phyloP scores from a whole-genome alignment of 1,284 basidiomycete genomes.

The Hypsizygus ulmarius region DNA sequence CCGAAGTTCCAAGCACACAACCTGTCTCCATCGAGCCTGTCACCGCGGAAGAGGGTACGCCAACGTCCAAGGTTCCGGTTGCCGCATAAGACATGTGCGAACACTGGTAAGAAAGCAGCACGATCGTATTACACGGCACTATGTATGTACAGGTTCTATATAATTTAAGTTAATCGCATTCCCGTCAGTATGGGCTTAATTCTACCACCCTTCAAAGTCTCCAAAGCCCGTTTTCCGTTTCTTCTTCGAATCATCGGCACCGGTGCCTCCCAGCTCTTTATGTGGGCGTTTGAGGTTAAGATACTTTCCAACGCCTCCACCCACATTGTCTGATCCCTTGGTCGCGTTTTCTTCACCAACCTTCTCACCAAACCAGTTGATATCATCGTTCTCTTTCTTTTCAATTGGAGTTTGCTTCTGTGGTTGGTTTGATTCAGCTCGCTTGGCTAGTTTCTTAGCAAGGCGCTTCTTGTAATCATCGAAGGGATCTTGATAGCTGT shows the following conservation, averaged over 20 bases:
- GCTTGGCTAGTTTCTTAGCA: slow-evolving; percentile 69
- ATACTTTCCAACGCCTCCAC: slow-evolving; percentile 57
- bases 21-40: slow-evolving; percentile 15
- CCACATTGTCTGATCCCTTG: slow-evolving; percentile 26
- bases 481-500: slow-evolving; percentile 81
- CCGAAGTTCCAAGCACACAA: slow-evolving; percentile 26
- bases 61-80: slow-evolving; percentile 30
- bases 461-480: slow-evolving; percentile 79
- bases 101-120: neutral
- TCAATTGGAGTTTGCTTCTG: slow-evolving; percentile 32
- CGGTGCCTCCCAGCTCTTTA: slow-evolving; percentile 22
- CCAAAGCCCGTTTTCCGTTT: slow-evolving; percentile 79
- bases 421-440: slow-evolving; percentile 57
- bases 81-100: slow-evolving; percentile 35
- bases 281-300: slow-evolving; percentile 55
- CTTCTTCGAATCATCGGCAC: slow-evolving; percentile 59
- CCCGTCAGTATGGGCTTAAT: neutral
- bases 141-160: slow-evolving; percentile 8
- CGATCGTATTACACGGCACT: neutral
- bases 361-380: slow-evolving; percentile 85
- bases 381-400: slow-evolving; percentile 56
- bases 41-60: slow-evolving; percentile 15
- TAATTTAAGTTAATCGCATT: slow-evolving; percentile 7
- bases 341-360: slow-evolving; percentile 47
- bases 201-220: slow-evolving; percentile 71